Percentiles rank a stretch among this genome's conserved stretches.
Conservation (phyloP, 768 basidiomycete species). For the Rhodotorula toruloides region DNA sequence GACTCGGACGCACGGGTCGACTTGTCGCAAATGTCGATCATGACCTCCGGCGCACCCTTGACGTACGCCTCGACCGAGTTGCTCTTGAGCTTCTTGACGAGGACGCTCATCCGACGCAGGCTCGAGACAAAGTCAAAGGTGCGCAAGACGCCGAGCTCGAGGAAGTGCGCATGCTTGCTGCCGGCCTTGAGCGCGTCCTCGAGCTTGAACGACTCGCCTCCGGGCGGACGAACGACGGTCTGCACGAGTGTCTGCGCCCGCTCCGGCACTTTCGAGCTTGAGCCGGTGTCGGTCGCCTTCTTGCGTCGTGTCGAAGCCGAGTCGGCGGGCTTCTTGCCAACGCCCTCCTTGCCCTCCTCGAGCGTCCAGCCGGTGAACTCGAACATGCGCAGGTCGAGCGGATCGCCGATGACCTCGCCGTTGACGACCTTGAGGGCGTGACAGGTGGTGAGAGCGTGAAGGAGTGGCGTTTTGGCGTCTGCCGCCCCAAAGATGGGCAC, state of each 20-base stretch:
- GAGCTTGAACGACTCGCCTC: slow-evolving; percentile 78
- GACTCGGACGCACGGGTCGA: slow-evolving; percentile 66
- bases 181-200: slow-evolving; percentile 82
- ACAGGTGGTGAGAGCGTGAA: slow-evolving; percentile 91
- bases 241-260: slow-evolving; percentile 85
- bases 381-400: slow-evolving; percentile 96
- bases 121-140: slow-evolving; percentile 95
- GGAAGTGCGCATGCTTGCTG: slow-evolving; percentile 87
- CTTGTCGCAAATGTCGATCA: slow-evolving; percentile 87
- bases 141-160: slow-evolving; percentile 91
- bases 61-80: slow-evolving; percentile 95
- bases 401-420: slow-evolving; percentile 85
- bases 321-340: slow-evolving; percentile 49
- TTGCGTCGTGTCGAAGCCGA: slow-evolving; percentile 30
- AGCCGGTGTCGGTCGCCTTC: slow-evolving; percentile 9
- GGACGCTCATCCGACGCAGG: slow-evolving; percentile 91
- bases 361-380: slow-evolving; percentile 92
- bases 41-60: slow-evolving; percentile 98
- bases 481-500: slow-evolving; percentile 58
- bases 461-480: slow-evolving; percentile 70
- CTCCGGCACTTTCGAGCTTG: slow-evolving; percentile 45
- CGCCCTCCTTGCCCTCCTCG: slow-evolving; percentile 71
- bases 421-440: slow-evolving; percentile 90
- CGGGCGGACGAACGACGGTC: slow-evolving; percentile 90
- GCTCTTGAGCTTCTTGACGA: slow-evolving; percentile 91